Evolutionary conservation across 139 green algal species (phyloP).

Genomic region (Tetradesmus lagerheimii): DNA sequence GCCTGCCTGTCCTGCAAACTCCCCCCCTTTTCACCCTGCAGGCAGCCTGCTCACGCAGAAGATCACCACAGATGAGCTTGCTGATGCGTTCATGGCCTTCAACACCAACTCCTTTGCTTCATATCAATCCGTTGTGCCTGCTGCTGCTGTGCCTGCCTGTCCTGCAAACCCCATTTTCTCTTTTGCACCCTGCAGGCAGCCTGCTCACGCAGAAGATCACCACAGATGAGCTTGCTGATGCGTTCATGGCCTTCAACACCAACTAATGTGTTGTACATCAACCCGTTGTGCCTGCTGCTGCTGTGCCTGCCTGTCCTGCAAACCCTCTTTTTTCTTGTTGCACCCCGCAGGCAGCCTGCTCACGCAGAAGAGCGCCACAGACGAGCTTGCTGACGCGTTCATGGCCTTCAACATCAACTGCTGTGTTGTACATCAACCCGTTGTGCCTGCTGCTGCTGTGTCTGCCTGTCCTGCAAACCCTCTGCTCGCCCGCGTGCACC

Average conservation of each 20-base stretch:
- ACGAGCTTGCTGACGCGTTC: slow-evolving; percentile 88
- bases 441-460: not conserved
- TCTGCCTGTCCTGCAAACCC: not conserved
- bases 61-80: slow-evolving; percentile 87
- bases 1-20: not conserved
- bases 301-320: too few species aligned
- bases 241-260: too few species aligned
- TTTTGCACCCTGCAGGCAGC: slow-evolving; percentile 66
- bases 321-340: too few species aligned
- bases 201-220: slow-evolving; percentile 88
- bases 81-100: slow-evolving; percentile 94
- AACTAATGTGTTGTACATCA: too few species aligned
- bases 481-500: not conserved
- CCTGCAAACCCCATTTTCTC: too few species aligned
- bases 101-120: slow-evolving; percentile 99
- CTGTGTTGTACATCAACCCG: too few species aligned
- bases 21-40: slow-evolving; percentile 18
- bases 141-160: not conserved
- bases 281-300: too few species aligned
- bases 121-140: too few species aligned
- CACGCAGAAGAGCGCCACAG: slow-evolving; percentile 86
- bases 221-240: slow-evolving; percentile 82
- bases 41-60: slow-evolving; percentile 84
- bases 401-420: slow-evolving; percentile 99
- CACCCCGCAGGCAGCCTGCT: slow-evolving; percentile 74